These are phyloP conservation scores for Calycina herbarum DNA, from an alignment of 2,329 filamentous ascomycete species.

Conservation along the genomic window DNA sequence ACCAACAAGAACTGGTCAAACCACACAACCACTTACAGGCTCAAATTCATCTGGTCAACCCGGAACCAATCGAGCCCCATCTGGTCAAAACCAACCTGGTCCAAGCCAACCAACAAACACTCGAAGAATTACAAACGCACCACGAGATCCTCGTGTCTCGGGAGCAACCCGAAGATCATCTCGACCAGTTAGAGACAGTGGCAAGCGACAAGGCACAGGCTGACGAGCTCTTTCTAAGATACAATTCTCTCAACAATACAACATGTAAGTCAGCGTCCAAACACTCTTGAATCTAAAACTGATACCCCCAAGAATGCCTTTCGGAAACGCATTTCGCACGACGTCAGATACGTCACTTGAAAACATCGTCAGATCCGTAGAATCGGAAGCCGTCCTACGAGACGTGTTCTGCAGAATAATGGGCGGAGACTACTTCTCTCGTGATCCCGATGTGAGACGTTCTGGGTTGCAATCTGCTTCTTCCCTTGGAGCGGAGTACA, in stretches of 20 bases:
- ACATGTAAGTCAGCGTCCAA: neutral
- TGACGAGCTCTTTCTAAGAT: neutral
- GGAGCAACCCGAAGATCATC: neutral
- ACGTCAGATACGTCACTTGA: neutral
- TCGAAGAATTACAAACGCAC: too few relatives aligned
- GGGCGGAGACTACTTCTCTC: slow-evolving; percentile 14
- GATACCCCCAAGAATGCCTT: slow-evolving; percentile 1
- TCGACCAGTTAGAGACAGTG: neutral
- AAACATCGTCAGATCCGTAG: slow-evolving; percentile 5
- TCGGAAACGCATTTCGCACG: neutral
- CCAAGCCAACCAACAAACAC: neutral
- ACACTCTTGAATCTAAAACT: neutral
- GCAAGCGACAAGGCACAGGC: neutral
- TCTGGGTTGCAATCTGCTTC: slow-evolving; percentile 2
- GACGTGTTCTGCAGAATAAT: slow-evolving; percentile 10
- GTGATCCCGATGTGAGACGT: slow-evolving; percentile 8
- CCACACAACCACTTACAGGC: too few relatives aligned
- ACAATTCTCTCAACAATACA: too few relatives aligned
- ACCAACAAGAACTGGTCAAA: too few relatives aligned
- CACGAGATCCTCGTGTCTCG: neutral
- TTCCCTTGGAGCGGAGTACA: neutral
- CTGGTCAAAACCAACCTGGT: neutral
- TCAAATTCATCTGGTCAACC: too few relatives aligned
- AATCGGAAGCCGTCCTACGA: slow-evolving; percentile 13
- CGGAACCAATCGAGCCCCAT: neutral